These are phyloP conservation scores for Colletotrichum viniferum DNA, from an alignment of 2,329 filamentous ascomycete species.

Conservation along the genomic window DNA sequence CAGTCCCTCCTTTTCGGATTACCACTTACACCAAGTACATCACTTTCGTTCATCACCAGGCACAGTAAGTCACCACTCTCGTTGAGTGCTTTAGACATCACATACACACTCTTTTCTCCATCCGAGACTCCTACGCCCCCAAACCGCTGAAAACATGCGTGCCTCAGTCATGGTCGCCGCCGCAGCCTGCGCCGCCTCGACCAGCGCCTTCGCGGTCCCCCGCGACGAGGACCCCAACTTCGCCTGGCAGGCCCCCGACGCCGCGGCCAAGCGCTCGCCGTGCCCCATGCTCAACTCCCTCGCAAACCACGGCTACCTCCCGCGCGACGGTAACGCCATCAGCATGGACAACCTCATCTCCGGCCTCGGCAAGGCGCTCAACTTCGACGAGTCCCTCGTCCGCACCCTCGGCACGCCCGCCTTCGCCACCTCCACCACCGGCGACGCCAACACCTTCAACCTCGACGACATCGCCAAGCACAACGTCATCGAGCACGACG, in stretches of 20 bases:
- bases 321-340: constrained; percentile 24
- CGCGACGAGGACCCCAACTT: not conserved
- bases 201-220: not conserved
- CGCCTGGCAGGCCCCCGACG: constrained; percentile 6
- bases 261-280: constrained; percentile 43
- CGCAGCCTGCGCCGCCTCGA: not conserved
- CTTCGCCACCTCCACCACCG: constrained; percentile 23
- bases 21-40: not conserved
- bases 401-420: constrained; percentile 40
- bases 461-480: constrained; percentile 23
- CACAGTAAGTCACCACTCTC: not conserved
- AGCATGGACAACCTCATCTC: constrained; percentile 20
- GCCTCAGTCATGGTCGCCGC: constrained; percentile 10
- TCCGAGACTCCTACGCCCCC: not conserved
- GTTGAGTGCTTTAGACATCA: not conserved
- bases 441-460: constrained; percentile 22
- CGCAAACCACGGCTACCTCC: constrained; percentile 27
- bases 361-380: constrained; percentile 23
- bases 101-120: not conserved
- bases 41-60: not conserved
- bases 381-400: constrained; percentile 19
- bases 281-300: constrained; percentile 29
- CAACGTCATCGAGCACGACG: constrained; percentile 36
- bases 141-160: not conserved
- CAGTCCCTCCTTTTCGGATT: not conserved